Evolutionary conservation across 352 stramenopile species (phyloP).

Genomic region (Phytophthora sp.): DNA sequence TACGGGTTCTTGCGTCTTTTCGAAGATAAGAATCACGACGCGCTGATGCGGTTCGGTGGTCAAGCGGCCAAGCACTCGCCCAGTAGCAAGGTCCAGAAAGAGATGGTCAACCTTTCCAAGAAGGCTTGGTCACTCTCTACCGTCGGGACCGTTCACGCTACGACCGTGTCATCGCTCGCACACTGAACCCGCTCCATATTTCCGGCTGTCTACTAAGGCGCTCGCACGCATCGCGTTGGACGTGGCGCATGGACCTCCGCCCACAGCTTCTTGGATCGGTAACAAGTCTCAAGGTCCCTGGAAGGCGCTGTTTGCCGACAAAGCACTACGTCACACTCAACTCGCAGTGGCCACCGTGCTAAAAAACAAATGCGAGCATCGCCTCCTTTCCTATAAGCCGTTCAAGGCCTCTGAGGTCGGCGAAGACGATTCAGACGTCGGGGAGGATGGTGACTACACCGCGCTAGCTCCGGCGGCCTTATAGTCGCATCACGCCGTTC

Average conservation of each 20-base stretch:
- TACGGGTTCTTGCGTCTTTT: not conserved
- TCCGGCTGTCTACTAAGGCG: not conserved
- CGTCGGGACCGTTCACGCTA: not conserved
- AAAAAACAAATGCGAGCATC: not conserved
- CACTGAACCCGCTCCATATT: not conserved
- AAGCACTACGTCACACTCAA: not conserved
- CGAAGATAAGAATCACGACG: not conserved
- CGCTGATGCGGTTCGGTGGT: slow-evolving; percentile 1
- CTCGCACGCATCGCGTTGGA: not conserved
- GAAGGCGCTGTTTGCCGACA: not conserved
- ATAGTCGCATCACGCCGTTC: no score
- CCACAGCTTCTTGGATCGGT: not conserved
- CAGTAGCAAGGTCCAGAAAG: not conserved
- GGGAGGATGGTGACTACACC: not conserved
- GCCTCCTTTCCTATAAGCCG: no score
- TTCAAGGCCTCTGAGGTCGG: not conserved
- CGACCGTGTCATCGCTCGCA: not conserved
- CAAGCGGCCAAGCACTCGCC: slow-evolving; percentile 2
- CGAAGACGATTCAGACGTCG: not conserved
- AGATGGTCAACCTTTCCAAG: not conserved
- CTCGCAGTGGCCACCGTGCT: no score
- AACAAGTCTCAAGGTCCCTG: not conserved
- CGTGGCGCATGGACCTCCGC: not conserved
- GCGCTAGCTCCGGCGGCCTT: not conserved
- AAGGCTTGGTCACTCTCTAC: not conserved